Conservation (phyloP, 2,329 filamentous ascomycete genomes). For the Fusarium tanahbumbuense region DNA sequence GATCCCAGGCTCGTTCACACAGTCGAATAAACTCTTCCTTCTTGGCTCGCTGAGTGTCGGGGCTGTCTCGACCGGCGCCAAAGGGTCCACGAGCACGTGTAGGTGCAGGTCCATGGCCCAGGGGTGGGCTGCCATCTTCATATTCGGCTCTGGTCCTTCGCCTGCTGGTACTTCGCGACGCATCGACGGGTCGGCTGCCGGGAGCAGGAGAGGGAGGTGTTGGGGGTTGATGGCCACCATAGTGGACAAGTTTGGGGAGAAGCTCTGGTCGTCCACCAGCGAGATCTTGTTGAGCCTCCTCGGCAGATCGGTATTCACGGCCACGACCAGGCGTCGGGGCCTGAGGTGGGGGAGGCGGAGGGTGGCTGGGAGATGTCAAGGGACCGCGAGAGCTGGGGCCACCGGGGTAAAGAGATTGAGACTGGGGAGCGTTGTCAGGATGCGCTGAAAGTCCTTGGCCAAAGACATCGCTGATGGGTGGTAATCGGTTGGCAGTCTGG, state of each 20-base stretch:
- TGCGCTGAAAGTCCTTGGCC: slow-evolving; percentile 78
- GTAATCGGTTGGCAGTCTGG: slow-evolving; percentile 91
- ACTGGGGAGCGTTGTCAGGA: slow-evolving; percentile 62
- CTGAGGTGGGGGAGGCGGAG: slow-evolving; percentile 59
- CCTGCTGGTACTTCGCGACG: slow-evolving; percentile 71
- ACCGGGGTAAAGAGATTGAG: slow-evolving; percentile 65
- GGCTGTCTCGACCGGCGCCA: slow-evolving; percentile 83
- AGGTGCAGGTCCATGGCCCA: slow-evolving; percentile 77
- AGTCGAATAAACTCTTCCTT: slow-evolving; percentile 91
- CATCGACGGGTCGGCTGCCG: slow-evolving; percentile 59
- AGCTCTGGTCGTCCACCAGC: slow-evolving; percentile 93
- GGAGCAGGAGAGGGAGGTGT: slow-evolving; percentile 86
- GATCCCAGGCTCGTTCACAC: slow-evolving; percentile 92
- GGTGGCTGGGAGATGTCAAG: slow-evolving; percentile 81
- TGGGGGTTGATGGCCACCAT: slow-evolving; percentile 91
- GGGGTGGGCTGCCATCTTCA: slow-evolving; percentile 90
- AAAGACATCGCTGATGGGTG: slow-evolving; percentile 95
- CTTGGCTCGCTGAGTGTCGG: slow-evolving; percentile 85
- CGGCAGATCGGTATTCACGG: slow-evolving; percentile 93
- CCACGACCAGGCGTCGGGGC: slow-evolving; percentile 71
- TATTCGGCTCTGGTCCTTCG: slow-evolving; percentile 89
- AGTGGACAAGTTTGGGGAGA: slow-evolving; percentile 93
- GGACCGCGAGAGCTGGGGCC: slow-evolving; percentile 73
- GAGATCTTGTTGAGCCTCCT: slow-evolving; percentile 92
- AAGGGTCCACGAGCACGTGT: slow-evolving; percentile 74